Evolutionary conservation across 192 early-diverging fungal species (phyloP), one percentile per base, ranked within the genome.

Genomic region (Backusella circina): DNA sequence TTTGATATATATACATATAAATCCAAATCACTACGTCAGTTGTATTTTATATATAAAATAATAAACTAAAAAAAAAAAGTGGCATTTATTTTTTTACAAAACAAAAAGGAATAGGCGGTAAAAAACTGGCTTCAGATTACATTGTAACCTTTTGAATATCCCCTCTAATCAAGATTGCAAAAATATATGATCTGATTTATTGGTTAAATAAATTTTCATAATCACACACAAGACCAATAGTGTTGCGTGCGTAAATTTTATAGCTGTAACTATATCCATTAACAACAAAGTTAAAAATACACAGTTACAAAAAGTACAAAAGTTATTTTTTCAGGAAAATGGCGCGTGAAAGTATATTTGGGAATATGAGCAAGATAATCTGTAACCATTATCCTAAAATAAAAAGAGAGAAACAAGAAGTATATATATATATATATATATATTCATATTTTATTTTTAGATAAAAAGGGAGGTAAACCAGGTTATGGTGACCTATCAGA

Each of bases 221-320:
- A 61, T 61, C 54, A 61, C 3, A 61, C 54, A 61, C 54, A 28
- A 61, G 54, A 28, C 54, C 54, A 61, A 61, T 61, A 13, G 54
- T 61, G 26, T 47, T 61, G 23, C 23, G 54, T 61, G 54, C 54
- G 54, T 57, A 57, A 23, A 18, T 61, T 61, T 61, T 61, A 12
- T 61, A 28, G 23, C 26, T 61, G 51, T 61, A 61, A 61, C 21
- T 61, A 28, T 28, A 57, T 57, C 50, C 8, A 23, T 51, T 21
- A 57, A 57, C 8, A 61, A 28, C 18, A 61, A 61, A 4, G 26
- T 28, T 61, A 61, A 61, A 57, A 61, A 61, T 26, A 61, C 23
- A 61, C 54, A 61, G 54, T 61, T 61, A 61, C 54, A 61, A n/a
- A 47, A 61, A 4, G 54, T 61, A 61, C 54, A 61, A 61, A 61